phyloP scores from a whole-genome alignment of 169 alveolate species.

The Babesia bovis region DNA sequence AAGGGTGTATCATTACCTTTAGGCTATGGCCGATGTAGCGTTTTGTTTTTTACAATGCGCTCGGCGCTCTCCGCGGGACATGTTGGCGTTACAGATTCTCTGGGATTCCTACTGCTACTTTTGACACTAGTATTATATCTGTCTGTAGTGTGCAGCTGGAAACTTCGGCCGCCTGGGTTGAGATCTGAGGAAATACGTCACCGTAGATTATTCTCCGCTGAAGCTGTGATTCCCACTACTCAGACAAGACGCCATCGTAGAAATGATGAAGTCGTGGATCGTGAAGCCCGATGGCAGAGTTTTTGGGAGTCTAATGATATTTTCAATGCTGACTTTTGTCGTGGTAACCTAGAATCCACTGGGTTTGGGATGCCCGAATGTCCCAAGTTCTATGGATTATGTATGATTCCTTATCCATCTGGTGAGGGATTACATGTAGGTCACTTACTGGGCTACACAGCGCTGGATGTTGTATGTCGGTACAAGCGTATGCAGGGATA shows the following conservation, averaged over 20 bases:
- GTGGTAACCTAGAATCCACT: too few relatives aligned
- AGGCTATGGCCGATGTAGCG: too few relatives aligned
- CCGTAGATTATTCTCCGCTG: conserved; percentile 19
- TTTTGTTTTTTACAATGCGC: too few relatives aligned
- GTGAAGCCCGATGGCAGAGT: conserved; percentile 49
- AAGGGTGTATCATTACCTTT: too few relatives aligned
- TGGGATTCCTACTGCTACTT: conserved; percentile 4
- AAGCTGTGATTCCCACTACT: neutral
- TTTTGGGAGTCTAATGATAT: conserved; percentile 39
- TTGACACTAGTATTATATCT: neutral
- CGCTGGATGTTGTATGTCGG: conserved; percentile 85
- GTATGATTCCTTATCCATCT: conserved; percentile 92
- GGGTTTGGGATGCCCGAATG: conserved; percentile 9
- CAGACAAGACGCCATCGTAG: conserved; percentile 1
- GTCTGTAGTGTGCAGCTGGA: conserved; percentile 40
- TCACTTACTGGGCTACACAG: conserved; percentile 89
- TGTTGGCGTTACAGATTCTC: too few relatives aligned
- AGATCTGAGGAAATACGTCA: conserved; percentile 20
- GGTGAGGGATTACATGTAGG: conserved; percentile 91
- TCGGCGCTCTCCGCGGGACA: too few relatives aligned
- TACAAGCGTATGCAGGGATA: conserved; percentile 81
- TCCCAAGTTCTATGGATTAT: conserved; percentile 80
- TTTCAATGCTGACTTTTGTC: conserved; percentile 20
- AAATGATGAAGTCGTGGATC: neutral
- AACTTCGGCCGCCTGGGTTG: neutral